phyloP scores from a whole-genome alignment of 2,329 filamentous ascomycete genomes.

The Colletotrichum orbiculare region DNA sequence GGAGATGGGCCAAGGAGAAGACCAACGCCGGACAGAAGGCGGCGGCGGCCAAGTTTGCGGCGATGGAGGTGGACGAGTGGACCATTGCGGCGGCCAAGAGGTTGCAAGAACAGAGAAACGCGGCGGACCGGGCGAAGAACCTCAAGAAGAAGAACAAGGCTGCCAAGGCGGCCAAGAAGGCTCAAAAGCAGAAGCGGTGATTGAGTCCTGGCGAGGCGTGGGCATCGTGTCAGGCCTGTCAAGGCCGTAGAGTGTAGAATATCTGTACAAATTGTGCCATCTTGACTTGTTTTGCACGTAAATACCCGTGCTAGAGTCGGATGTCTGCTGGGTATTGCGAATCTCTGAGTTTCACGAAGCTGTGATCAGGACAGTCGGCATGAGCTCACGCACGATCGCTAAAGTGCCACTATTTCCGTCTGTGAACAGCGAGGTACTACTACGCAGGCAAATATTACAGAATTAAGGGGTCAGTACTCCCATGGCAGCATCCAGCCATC shows the following conservation, averaged over 20 bases:
- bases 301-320: too few species aligned
- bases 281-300: too few species aligned
- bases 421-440: too few species aligned
- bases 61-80: conserved; percentile 41
- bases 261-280: conserved; percentile 33
- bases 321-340: too few species aligned
- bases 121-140: conserved; percentile 42
- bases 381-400: too few species aligned
- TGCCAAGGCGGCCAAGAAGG: conserved; percentile 49
- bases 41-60: conserved; percentile 47
- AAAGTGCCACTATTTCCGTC: too few species aligned
- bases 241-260: conserved; percentile 30
- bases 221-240: too few species aligned
- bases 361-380: too few species aligned
- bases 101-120: conserved; percentile 42
- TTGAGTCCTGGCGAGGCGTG: not conserved
- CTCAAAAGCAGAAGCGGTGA: conserved; percentile 43
- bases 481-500: too few species aligned
- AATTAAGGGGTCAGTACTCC: too few species aligned
- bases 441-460: too few species aligned
- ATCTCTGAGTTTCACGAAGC: too few species aligned
- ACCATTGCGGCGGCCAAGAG: conserved; percentile 40
- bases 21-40: conserved; percentile 53
- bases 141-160: conserved; percentile 51
- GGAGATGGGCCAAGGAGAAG: conserved; percentile 55